Conservation (phyloP, 371 early-diverging fungal species). For the Apophysomyces ossiformis region DNA sequence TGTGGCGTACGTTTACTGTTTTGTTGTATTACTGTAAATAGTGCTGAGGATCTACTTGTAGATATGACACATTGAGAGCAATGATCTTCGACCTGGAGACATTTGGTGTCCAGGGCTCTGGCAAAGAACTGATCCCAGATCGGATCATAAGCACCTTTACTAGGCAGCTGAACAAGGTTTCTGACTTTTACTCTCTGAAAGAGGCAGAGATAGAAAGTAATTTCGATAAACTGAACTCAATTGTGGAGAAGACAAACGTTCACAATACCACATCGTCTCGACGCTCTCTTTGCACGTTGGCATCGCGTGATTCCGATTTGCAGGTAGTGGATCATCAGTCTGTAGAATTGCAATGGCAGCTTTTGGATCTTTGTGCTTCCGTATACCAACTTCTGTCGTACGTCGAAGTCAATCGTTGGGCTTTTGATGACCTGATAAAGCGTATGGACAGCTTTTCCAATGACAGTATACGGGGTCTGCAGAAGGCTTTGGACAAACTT, state of each 20-base stretch:
- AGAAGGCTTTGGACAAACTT: constrained; percentile 48
- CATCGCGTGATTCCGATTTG: constrained; percentile 11
- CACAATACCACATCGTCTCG: background rate
- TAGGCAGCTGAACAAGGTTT: constrained; percentile 27
- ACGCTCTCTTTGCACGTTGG: constrained; percentile 4
- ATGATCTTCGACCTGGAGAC: constrained; percentile 9
- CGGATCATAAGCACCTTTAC: constrained; percentile 14
- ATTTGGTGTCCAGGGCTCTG: background rate
- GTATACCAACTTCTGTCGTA: constrained; percentile 83
- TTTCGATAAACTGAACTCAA: constrained; percentile 13
- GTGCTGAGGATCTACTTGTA: background rate
- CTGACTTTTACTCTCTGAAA: constrained; percentile 19
- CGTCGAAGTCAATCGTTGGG: constrained; percentile 85
- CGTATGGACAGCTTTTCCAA: constrained; percentile 88
- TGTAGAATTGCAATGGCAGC: constrained; percentile 17
- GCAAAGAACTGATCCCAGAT: constrained; percentile 7
- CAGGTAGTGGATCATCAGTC: background rate
- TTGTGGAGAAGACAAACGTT: background rate
- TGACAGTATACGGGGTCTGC: constrained; percentile 49
- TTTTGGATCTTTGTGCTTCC: constrained; percentile 15
- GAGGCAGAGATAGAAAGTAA: constrained; percentile 11
- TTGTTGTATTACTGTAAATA: background rate
- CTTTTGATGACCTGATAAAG: constrained; percentile 92
- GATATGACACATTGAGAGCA: constrained; percentile 11
- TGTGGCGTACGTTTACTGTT: constrained; percentile 19